Evolutionary conservation across 495 filamentous ascomycete genomes (phyloP).

Genomic region (Stereocaulon alpinum): DNA sequence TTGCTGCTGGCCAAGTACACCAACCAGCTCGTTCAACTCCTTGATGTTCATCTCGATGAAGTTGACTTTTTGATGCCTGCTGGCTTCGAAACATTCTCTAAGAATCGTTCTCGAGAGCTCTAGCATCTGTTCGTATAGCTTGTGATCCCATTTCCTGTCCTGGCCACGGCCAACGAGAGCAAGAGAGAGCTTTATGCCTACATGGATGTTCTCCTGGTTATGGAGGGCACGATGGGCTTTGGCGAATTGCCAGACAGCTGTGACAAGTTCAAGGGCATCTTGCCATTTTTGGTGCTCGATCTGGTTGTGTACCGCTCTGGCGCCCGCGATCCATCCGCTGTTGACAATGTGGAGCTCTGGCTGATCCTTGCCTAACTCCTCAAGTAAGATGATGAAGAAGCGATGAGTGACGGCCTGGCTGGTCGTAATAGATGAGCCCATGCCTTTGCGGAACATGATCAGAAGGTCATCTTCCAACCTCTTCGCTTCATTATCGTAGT

Average conservation of each 20-base stretch:
- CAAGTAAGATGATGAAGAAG: conserved; percentile 41
- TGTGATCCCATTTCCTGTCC: conserved; percentile 34
- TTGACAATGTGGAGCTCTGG: conserved; percentile 32
- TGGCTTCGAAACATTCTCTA: conserved; percentile 38
- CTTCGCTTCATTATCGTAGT: conserved; percentile 36
- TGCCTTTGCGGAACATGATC: conserved; percentile 45
- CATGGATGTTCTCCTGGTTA: conserved; percentile 35
- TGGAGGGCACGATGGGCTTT: conserved; percentile 42
- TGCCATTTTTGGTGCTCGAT: conserved; percentile 37
- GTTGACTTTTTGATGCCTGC: conserved; percentile 39
- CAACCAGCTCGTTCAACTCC: conserved; percentile 46
- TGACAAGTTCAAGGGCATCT: conserved; percentile 43
- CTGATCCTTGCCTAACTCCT: conserved; percentile 34
- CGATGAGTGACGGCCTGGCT: conserved; percentile 34
- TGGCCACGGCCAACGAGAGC: conserved; percentile 41
- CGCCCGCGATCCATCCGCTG: conserved; percentile 27
- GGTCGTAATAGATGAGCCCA: conserved; percentile 30
- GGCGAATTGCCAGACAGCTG: conserved; percentile 45
- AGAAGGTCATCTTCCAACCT: conserved; percentile 44
- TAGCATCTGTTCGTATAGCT: conserved; percentile 36
- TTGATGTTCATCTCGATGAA: conserved; percentile 41
- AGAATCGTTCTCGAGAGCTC: conserved; percentile 43
- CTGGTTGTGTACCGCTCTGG: conserved; percentile 31
- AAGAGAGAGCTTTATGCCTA: conserved; percentile 45
- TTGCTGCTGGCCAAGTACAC: conserved; percentile 47